Evolutionary conservation across 176 grass and related monocot species (phyloP).

Genomic region (Paspalum notatum): DNA sequence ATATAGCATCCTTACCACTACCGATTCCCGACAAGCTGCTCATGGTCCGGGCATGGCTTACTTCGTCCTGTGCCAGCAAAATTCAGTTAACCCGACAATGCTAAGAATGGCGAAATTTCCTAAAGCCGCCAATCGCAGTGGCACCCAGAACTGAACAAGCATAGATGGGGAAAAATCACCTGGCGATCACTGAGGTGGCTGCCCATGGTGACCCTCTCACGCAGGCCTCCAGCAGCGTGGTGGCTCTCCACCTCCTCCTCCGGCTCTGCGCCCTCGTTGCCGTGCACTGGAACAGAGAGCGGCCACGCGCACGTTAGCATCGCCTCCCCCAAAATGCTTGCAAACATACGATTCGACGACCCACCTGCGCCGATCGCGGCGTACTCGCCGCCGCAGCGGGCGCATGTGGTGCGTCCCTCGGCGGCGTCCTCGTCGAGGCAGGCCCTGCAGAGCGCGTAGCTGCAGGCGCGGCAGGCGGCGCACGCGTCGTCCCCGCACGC

Average conservation of each 20-base stretch:
- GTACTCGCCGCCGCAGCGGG: constrained; percentile 79
- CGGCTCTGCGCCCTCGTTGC: constrained; percentile 18
- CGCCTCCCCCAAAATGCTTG: not conserved
- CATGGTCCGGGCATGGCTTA: constrained; percentile 70
- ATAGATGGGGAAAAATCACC: constrained; percentile 44
- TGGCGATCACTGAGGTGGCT: constrained; percentile 57
- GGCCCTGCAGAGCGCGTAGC: constrained; percentile 78
- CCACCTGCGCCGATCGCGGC: constrained; percentile 41
- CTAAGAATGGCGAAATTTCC: constrained; percentile 5
- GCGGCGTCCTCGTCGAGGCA: constrained; percentile 84
- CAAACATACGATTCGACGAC: not conserved
- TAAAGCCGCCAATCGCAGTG: not conserved
- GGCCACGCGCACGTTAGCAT: constrained; percentile 4
- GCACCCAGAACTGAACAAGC: not conserved
- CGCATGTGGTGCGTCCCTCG: constrained; percentile 67
- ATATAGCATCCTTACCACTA: constrained; percentile 57
- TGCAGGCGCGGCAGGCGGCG: constrained; percentile 80
- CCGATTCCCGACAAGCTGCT: constrained; percentile 82
- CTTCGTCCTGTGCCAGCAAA: constrained; percentile 65
- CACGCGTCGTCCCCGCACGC: constrained; percentile 80
- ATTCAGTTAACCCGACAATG: constrained; percentile 24
- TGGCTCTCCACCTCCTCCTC: constrained; percentile 42
- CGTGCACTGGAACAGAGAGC: constrained; percentile 36
- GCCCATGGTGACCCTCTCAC: constrained; percentile 53
- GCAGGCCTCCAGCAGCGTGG: constrained; percentile 49